Conservation (phyloP, 495 filamentous ascomycete species). For the Tuber brumale region DNA sequence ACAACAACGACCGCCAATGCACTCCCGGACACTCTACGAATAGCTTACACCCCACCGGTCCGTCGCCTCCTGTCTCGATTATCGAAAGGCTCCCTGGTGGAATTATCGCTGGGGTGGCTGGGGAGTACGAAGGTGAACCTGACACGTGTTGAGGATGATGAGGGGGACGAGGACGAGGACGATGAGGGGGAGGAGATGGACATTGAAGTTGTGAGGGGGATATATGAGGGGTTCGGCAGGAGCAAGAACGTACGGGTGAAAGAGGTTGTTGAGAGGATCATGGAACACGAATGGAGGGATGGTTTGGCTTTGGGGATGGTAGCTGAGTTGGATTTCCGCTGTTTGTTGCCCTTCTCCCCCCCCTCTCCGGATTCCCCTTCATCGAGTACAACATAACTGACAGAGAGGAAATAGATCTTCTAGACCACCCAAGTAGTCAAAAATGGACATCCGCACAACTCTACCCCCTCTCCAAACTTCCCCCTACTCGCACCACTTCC, state of each 20-base stretch:
- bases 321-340: conserved; percentile 58
- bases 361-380: neutral
- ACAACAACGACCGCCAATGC: conserved; percentile 10
- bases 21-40: conserved; percentile 19
- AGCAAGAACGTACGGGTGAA: conserved; percentile 45
- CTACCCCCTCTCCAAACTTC: conserved; percentile 43
- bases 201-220: conserved; percentile 55
- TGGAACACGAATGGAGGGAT: conserved; percentile 75
- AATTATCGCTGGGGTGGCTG: conserved; percentile 68
- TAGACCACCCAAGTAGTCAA: conserved; percentile 63
- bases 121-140: conserved; percentile 54
- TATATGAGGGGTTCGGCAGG: conserved; percentile 48
- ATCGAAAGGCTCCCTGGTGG: conserved; percentile 61
- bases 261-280: conserved; percentile 68
- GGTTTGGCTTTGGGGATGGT: conserved; percentile 71
- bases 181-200: conserved; percentile 50
- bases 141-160: conserved; percentile 49
- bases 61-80: conserved; percentile 60
- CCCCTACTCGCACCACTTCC: conserved; percentile 43
- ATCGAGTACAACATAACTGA: neutral
- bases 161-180: conserved; percentile 44
- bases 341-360: conserved; percentile 9
- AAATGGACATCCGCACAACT: conserved; percentile 70
- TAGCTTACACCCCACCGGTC: conserved; percentile 48
- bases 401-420: conserved; percentile 47